phyloP scores from a whole-genome alignment of 305 asterid genomes.

The Petunia hybrid region DNA sequence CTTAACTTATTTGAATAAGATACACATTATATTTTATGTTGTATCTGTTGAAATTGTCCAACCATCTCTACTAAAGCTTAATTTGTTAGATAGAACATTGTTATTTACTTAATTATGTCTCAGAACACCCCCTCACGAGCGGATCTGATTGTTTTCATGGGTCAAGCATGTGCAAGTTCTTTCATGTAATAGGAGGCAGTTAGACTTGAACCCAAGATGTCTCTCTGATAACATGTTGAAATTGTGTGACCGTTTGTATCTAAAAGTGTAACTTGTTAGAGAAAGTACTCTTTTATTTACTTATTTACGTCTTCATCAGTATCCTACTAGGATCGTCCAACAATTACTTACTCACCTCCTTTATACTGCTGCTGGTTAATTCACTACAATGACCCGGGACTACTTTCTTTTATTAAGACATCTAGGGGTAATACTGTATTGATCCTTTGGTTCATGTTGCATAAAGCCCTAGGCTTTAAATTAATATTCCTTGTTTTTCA shows the following conservation, averaged over 20 bases:
- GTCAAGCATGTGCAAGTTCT: neutral
- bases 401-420: neutral
- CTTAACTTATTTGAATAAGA: neutral
- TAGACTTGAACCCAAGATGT: neutral
- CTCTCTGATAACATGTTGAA: neutral
- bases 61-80: slow-evolving; percentile 12
- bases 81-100: neutral
- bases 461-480: too few species aligned
- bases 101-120: neutral
- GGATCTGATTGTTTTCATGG: neutral
- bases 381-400: neutral
- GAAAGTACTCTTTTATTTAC: neutral
- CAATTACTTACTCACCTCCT: neutral
- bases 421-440: slow-evolving; percentile 8
- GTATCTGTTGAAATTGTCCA: neutral
- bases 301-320: slow-evolving; percentile 2
- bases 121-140: neutral
- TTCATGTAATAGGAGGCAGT: neutral
- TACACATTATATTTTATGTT: neutral
- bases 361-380: neutral
- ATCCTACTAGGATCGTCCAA: neutral
- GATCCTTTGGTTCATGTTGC: neutral
- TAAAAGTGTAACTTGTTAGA: neutral
- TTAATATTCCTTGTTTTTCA: too few species aligned
- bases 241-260: neutral